Evolutionary conservation across 2,329 filamentous ascomycete genomes (phyloP), one percentile per base, ranked within the genome.

Genomic region (Ophiosphaerella narmari): DNA sequence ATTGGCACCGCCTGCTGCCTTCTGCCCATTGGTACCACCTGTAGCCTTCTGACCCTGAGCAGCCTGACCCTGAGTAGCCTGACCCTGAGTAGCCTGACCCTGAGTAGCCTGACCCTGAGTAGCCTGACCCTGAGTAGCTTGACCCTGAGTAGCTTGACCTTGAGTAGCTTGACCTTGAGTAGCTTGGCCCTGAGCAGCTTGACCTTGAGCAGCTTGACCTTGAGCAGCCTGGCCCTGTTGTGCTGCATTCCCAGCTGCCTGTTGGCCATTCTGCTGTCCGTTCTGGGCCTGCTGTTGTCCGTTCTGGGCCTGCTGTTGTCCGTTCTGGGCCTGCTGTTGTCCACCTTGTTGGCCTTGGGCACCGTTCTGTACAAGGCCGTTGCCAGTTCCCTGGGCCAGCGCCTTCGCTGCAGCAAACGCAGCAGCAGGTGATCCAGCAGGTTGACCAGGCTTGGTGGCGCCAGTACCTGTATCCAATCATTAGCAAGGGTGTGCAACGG

Each of bases 351-450:
- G 26, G 26, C 26, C 26, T 11, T 29, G 26, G 16, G 47, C 59
- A 35, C 57, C 58, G 35, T 59, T 56, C 46, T 57, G 48, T 18
- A 69, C 63, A 38, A 53, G 50, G 11, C 68, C 68, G 26, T 68
- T 70, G 23, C 68, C 68, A 16, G 56, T 60, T 26, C 67, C 67
- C n/a, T 52, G 37, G 18, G 61, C 59, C 38, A 71, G 63, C 16
- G 63, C 54, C 44, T 60, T 46, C 14, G 64, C 65, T 14, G 67
- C 67, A 32, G 56, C 57, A 34, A 70, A 69, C 35, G 67, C 67
- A 33, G 62, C 62, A 13, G 65, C 62, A 5, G 67, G 67, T 36
- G 62, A 67, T 50, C 67, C 67, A 33, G 68, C 64, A 4, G 63
- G 41, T 42, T 60, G 50, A 23, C 67, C 67, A 29, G 65, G 68